Evolutionary conservation across 2,329 filamentous ascomycete species (phyloP), one percentile per base, ranked within the genome.

Genomic region (Lachnellula subtilissima): DNA sequence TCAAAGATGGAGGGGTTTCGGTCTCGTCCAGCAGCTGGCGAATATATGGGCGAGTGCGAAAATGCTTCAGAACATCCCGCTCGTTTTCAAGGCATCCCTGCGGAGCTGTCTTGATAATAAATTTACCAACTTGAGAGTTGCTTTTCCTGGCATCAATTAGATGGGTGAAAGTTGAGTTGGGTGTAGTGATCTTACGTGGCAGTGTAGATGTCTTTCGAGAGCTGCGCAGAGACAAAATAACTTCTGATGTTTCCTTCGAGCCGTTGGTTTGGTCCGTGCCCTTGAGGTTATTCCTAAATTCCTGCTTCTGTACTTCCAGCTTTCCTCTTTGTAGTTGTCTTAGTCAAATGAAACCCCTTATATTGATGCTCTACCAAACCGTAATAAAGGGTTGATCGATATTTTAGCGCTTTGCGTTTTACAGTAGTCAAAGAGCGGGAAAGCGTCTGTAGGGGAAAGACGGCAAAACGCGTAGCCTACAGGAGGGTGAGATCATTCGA

Each of bases 21-120:
- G 48, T 60, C 57, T 65, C 64, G 48, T 65, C 64, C 42, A 65
- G 46, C 53, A 65, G 7, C 53, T 58, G 59, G 52, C 64, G 59
- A 57, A 65, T 61, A 28, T 54, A 56, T 52, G 56, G 54, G 43
- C 54, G 49, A 53, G 28, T 52, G 48, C 47, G 59, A 43, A 64
- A 64, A 55, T 58, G 63, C 48, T 59, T 58, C 12, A 64, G 57
- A 58, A 64, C 43, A 55, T 65, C 54, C 39, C 59, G 62, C 51
- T 65, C 64, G 50, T 65, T 65, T 53, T 63, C 56, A 43, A 65
- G 58, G 45, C 62, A 56, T 54, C 47, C 23, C 48, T 61, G 55
- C 9, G 53, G 62, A 45, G 58, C 64, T 51, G 52, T 63, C 48
- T 65, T 64, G 48, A 65, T 52, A 32, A 64, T 62, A 40, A 62